phyloP scores from a whole-genome alignment of 257 asterid genomes.

The Solanum virginianum region DNA sequence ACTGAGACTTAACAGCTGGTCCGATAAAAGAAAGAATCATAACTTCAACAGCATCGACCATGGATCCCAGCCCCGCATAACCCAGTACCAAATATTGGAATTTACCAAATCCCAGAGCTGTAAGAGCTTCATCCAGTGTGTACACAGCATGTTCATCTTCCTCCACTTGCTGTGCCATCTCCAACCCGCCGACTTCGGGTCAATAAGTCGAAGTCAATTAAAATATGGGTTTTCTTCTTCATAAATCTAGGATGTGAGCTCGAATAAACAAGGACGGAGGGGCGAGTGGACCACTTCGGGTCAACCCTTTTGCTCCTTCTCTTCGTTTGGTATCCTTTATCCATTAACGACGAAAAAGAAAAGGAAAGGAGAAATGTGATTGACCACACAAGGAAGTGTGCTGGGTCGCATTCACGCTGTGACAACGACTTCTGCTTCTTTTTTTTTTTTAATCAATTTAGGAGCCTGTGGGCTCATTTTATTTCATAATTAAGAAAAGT shows the following conservation, averaged over 20 bases:
- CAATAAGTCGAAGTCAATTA: background rate
- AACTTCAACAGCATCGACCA: slow-evolving; percentile 75
- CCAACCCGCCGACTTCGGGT: background rate
- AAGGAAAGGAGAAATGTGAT: too few species aligned
- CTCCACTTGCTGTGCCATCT: background rate
- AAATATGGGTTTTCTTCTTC: background rate
- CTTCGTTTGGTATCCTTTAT: too few species aligned
- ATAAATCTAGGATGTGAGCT: background rate
- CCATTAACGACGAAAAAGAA: too few species aligned
- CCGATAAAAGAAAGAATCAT: slow-evolving; percentile 75
- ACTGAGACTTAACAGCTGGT: slow-evolving; percentile 43
- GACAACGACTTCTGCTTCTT: too few species aligned
- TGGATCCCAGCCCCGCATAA: slow-evolving; percentile 70
- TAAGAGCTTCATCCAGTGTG: slow-evolving; percentile 60
- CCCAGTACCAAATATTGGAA: slow-evolving; percentile 43
- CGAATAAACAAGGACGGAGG: background rate
- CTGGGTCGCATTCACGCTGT: too few species aligned
- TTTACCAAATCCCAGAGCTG: slow-evolving; percentile 68
- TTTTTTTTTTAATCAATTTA: too few species aligned
- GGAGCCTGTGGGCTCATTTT: too few species aligned
- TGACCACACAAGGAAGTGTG: too few species aligned
- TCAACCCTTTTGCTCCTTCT: too few species aligned
- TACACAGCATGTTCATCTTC: background rate
- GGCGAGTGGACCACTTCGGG: too few species aligned
- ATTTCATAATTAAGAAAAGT: too few species aligned